A percentile compares a stretch with the other conserved stretches of the same genome.
These are phyloP conservation scores for Cucurbita ficifolia DNA, from an alignment of 306 rosid genomes.

Conservation along the genomic window DNA sequence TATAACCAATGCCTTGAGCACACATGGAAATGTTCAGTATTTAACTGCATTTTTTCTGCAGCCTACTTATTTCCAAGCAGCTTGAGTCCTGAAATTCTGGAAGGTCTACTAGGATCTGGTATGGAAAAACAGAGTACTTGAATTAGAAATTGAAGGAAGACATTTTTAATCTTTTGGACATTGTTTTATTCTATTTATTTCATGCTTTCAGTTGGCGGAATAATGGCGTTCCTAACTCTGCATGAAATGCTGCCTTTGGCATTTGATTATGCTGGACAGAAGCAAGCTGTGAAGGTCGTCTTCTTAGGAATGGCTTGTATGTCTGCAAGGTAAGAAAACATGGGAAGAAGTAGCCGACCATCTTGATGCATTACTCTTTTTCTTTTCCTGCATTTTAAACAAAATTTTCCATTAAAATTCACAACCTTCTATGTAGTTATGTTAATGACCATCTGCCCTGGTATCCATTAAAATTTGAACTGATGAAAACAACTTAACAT, in stretches of 20 bases:
- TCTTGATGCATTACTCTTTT: neutral
- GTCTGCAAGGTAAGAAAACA: conserved; percentile 67
- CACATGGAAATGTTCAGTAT: neutral
- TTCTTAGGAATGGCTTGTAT: conserved; percentile 94
- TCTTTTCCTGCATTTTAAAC: neutral
- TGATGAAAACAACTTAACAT: neutral
- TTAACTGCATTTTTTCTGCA: conserved; percentile 13
- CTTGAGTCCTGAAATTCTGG: conserved; percentile 82
- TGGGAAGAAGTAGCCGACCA: neutral
- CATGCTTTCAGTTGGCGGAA: conserved; percentile 64
- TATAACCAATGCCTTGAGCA: neutral
- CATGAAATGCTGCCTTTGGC: conserved; percentile 96
- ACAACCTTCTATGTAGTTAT: neutral
- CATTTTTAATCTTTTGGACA: neutral
- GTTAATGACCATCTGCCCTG: neutral
- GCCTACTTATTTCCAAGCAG: conserved; percentile 89
- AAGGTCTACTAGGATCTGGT: conserved; percentile 96
- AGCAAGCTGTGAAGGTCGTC: conserved; percentile 83
- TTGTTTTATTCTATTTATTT: neutral
- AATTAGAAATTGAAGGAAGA: neutral
- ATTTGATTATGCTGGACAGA: conserved; percentile 86
- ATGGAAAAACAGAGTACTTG: conserved; percentile 8
- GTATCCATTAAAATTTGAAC: neutral
- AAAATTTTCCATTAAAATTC: neutral
- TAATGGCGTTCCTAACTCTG: conserved; percentile 87